Base-by-base conservation (phyloP, 2,329 filamentous ascomycete species). In the Huntiella moniliformis region DNA sequence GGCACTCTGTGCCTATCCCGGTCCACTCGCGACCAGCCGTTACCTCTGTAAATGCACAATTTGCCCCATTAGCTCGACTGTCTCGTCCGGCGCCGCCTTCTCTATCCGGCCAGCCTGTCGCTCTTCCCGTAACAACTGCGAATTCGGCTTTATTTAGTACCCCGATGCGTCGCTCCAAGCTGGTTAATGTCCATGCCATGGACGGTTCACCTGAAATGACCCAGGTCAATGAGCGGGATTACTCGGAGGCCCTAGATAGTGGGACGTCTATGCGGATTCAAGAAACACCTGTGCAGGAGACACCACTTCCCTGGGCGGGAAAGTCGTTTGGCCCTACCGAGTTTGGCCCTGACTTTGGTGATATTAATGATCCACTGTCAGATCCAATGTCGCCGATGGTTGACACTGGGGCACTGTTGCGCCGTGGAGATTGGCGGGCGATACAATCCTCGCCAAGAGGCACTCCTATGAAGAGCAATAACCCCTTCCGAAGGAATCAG, bases 191-290 rank as follows among this genome's bases (percentile, higher is more conserved):
- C 7, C 31, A 15, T n/a, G 41, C 37, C 16, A 50, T 46, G 41
- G 45, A 50, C 17, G 33, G 42, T 16, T 51, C 50, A 15, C 44
- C 51, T 11, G 50, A 70, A 7, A 67, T 67, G 1, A 76, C 72
- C 1, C 72, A 76, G 56, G 60, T 65, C 48, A 76, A 76, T 52
- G 64, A 67, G 40, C 67, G 71, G 34, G 72, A 73, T 56, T 76
- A 76, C 22, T 28, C 22, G 7, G 22, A 28, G 22, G 22, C 22
- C 10, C 10, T 28, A 8, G 22, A 28, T 6, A 28, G 22, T 28
- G 22, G 22, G 5, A 28, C 22, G 7, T 28, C 22, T 10, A 28
- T 28, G 22, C 22, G 6, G 22, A 28, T 28, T 28, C 22, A 28
- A 28, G 22, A 28, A 28, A 28, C 22, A 28, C 22, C 22, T 8